Evolutionary conservation across 2,329 filamentous ascomycete species (phyloP), one percentile per base, ranked within the genome.

Genomic region (Zasmidium cellare): DNA sequence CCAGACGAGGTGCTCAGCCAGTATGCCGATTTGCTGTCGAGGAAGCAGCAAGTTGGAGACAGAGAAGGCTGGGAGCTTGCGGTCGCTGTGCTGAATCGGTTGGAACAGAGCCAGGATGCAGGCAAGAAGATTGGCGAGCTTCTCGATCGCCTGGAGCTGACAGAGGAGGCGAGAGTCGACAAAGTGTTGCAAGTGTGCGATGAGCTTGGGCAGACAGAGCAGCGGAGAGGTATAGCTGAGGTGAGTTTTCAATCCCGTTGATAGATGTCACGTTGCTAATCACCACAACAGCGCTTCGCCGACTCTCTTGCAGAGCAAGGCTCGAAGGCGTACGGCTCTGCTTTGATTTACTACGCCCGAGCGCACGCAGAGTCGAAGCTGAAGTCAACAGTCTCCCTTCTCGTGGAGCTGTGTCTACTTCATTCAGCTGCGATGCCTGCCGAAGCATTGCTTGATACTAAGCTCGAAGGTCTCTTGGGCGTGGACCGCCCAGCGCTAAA

Each of bases 301-400:
- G 88, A 96, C 64, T 82, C 87, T 49, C 81, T 96, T 41, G 85
- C 87, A 11, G 82, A 86, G 59, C 84, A 85, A 45, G 88, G 89
- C 0, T 85, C 90, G 67, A 53, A 64, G 28, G 53, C 62, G 9
- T 97, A 93, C 66, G 93, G 93, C 54, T 86, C 93, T 63, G 90
- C 91, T 0, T 82, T 97, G 19, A 87, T 94, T 77, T 97, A 96
- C 78, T 97, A 94, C 72, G 89, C 93, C 22, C 85, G 96, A 12
- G 90, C 92, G 2, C 92, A 96, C 69, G 85, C 87, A 23, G 79
- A 85, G 1, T 80, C 83, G 62, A 96, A 93, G 74, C 87, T 97
- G 53, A 90, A 90, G 68, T 87, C 92, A 62, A 89, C 96, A 19
- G 82, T 96, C 46, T 90, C 96, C 70, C 84, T 94, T 2, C 85